Conservation (phyloP, 2,329 filamentous ascomycete species). For the Exophiala sp. region DNA sequence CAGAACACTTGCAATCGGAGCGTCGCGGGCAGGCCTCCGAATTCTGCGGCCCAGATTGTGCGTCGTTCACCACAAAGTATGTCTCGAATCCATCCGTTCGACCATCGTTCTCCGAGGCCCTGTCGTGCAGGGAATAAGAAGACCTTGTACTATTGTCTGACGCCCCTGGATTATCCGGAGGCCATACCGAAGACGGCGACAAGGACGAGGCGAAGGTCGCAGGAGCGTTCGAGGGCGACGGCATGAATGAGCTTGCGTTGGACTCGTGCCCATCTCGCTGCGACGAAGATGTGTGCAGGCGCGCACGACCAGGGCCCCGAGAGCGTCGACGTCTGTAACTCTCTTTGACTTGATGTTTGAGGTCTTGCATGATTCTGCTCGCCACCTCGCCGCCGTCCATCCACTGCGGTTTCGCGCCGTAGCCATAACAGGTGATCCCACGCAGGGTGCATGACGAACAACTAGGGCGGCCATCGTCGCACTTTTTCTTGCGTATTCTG, state of each 20-base stretch:
- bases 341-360: constrained; percentile 2
- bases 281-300: neutral
- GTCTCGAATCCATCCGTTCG: neutral
- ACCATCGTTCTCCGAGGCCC: neutral
- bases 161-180: neutral
- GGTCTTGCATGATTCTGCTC: neutral
- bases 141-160: neutral
- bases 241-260: neutral
- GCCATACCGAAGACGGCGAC: neutral
- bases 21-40: neutral
- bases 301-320: neutral
- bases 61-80: neutral
- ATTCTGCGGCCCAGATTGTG: neutral
- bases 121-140: neutral
- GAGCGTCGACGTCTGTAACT: constrained; percentile 1
- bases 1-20: neutral
- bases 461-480: constrained; percentile 1
- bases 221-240: neutral
- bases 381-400: constrained; percentile 3
- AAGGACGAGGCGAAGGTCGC: neutral
- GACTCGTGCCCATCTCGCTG: neutral
- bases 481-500: constrained; percentile 5
- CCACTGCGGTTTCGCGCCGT: constrained; percentile 1
- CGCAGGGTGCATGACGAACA: constrained; percentile 3
- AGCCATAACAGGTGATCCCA: constrained; percentile 3